phyloP scores from a whole-genome alignment of 129 eudicot genomes.

The Helianthus annuus region DNA sequence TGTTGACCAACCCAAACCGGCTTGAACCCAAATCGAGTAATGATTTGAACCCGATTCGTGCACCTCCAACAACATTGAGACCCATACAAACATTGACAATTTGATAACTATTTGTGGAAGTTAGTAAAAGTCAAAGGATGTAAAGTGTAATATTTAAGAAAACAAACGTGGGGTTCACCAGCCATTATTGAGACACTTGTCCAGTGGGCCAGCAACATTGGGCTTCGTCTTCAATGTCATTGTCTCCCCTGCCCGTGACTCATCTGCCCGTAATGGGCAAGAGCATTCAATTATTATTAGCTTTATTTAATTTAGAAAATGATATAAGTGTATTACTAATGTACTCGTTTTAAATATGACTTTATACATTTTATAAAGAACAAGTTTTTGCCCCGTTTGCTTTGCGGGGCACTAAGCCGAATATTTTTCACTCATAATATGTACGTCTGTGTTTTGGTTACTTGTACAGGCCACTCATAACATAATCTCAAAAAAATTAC shows the following conservation, averaged over 20 bases:
- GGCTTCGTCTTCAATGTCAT: slow-evolving; percentile 33
- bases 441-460: too few relatives aligned
- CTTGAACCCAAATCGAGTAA: too few relatives aligned
- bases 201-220: slow-evolving; percentile 37
- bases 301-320: slow-evolving; percentile 1
- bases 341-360: not conserved
- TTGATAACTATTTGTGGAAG: not conserved
- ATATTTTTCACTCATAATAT: too few relatives aligned
- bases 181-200: slow-evolving; percentile 33
- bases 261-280: slow-evolving; percentile 35
- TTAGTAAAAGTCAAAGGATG: slow-evolving; percentile 6
- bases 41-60: too few relatives aligned
- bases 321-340: not conserved
- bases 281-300: not conserved
- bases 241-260: slow-evolving; percentile 50
- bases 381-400: too few relatives aligned
- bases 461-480: too few relatives aligned
- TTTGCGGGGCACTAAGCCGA: too few relatives aligned
- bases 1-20: too few relatives aligned
- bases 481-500: too few relatives aligned
- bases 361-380: not conserved
- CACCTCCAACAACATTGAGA: not conserved
- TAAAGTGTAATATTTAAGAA: not conserved
- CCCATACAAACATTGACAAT: not conserved
- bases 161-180: slow-evolving; percentile 18